A percentile compares a stretch with the other conserved stretches of the same genome.
Evolutionary conservation across 2,329 filamentous ascomycete genomes (phyloP).

Genomic region (Aspergillus sp.): DNA sequence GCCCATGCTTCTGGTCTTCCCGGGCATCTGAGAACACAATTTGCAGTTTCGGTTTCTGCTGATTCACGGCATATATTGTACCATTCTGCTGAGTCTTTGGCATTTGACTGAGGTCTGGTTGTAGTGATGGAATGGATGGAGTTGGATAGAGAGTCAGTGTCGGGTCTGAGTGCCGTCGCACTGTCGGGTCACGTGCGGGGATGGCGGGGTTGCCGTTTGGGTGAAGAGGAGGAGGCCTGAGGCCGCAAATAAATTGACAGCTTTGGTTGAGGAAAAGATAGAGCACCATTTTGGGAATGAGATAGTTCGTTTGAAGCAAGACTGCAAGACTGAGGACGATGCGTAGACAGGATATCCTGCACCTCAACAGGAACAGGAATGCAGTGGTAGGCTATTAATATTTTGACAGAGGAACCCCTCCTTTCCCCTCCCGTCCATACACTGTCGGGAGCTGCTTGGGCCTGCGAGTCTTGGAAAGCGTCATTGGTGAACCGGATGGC

Average conservation of each 20-base stretch:
- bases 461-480: neutral
- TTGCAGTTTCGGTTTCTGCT: neutral
- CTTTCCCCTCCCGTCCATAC: constrained; percentile 1
- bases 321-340: neutral
- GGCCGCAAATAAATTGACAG: constrained; percentile 11
- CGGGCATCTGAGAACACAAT: neutral
- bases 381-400: neutral
- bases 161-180: constrained; percentile 5
- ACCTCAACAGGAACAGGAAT: neutral
- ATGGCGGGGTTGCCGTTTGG: constrained; percentile 14
- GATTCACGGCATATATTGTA: neutral
- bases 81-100: neutral
- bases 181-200: constrained; percentile 12
- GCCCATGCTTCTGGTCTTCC: neutral
- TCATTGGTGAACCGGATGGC: constrained; percentile 2
- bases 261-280: constrained; percentile 13
- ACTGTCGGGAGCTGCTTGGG: neutral
- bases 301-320: neutral
- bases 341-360: neutral
- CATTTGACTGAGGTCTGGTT: neutral
- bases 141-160: neutral
- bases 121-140: neutral
- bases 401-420: neutral
- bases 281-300: constrained; percentile 4
- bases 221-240: constrained; percentile 7